Evolutionary conservation across 2,329 filamentous ascomycete species (phyloP), one percentile per base, ranked within the genome.

Genomic region (Remersonia thermophila): DNA sequence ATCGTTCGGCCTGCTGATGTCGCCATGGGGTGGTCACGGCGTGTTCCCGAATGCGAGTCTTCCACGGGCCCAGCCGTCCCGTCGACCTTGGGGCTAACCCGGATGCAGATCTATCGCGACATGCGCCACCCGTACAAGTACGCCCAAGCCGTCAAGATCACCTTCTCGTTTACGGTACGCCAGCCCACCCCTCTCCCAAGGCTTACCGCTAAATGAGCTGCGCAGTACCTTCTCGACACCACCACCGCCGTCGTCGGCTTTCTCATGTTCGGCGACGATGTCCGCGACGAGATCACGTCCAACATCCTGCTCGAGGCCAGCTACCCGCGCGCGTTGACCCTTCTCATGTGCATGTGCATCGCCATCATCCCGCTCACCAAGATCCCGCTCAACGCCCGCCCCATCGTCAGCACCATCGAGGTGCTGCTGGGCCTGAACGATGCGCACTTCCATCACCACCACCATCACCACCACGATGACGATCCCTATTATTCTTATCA

Each of bases 351-450:
- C 45, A 65, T 83, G 43, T 89, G 87, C 56, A 83, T 96, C 48
- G 81, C 81, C 52, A 86, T 95, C 53, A 94, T 96, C 45, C 91
- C 89, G 1, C 65, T 98, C 35, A 95, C 89, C 26, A 98, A 98
- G 60, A 77, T 95, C n/a, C 86, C 87, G 0, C 66, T 95, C 26
- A 93, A 87, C 55, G 80, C 83, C 7, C 80, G 87, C 2, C 91
- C 89, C 9, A 87, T 96, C 47, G 73, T 94, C 45, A 79, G 79
- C 23, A 95, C 86, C 0, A 59, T 83, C 35, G 91, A 96, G 61
- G 74, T 91, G 33, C 62, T 94, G 39, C 70, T 76, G 41, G 85
- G 86, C 31, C 68, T 95, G 30, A 77, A 83, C 52, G 57, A 56
- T 30, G 51, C 50, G 25, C 57, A 46, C 14, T 49, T 76, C 6